Evolutionary conservation across 768 basidiomycete species (phyloP), one percentile per base, ranked within the genome.

Genomic region (Calocybe indica): DNA sequence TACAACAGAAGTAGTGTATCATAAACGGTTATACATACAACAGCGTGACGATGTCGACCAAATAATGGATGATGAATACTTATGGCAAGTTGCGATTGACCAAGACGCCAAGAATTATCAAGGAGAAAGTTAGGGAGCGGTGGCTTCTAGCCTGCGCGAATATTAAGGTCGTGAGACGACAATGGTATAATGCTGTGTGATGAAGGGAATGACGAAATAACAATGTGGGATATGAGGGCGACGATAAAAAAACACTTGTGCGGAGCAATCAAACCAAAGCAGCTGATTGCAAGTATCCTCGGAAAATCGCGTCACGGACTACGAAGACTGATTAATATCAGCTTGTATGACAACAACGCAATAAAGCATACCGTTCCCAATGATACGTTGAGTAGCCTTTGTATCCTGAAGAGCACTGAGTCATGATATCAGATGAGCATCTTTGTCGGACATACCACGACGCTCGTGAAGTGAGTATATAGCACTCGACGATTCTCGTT

Each of bases 391-490:
- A 0, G 88, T 92, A 5, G 89, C 77, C 64, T 85, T 88, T 10
- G 88, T 86, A 63, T 92, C 88, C 85, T 89, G 48, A 11, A 44
- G 52, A 13, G 12, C 37, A 35, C 40, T 28, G 52, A 34, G 40
- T 41, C 37, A 46, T 40, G 29, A n/a, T 37, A 34, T 33, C 10
- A 42, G 29, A 53, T 43, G 31, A 14, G 53, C 3, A 48, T 6
- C 43, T 33, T 40, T 22, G 29, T 22, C 22, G 22, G 22, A 63
- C 74, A 46, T 62, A 88, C 88, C 47, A 88, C 85, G 15, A 87
- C 88, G 54, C 80, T 90, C 6, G 88, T 91, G 58, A 89, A 72
- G 61, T 89, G 89, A 3, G 82, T 83, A 59, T 88, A 92, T 2
- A 92, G 67, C n/a, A 86, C 85, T 43, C 88, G 79, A 37, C 81